Evolutionary conservation across 73 alveolate species (phyloP), one percentile per base, ranked within the genome.

Genomic region (Symbiodinium natans): DNA sequence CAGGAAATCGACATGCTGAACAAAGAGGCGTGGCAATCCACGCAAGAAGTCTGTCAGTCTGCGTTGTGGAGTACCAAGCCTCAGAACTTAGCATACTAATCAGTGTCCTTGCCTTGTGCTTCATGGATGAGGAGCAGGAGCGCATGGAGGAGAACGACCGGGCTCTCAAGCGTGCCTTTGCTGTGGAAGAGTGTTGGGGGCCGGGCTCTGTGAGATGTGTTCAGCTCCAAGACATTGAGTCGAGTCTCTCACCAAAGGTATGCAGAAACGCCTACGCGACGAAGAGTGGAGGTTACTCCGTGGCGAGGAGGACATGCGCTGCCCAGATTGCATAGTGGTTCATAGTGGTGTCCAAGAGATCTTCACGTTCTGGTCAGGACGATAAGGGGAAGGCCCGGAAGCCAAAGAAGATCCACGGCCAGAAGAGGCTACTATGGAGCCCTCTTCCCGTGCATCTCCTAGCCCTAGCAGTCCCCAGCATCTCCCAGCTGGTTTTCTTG

Each of bases 141-240:
- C 98, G 98, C 8, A 92, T 92, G 98, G 98, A 92, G 36, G 98
- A 92, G 75, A 92, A 92, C 42, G 98, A 92, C 33, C 98, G 98
- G 27, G 98, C 98, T 36, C 83, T 92, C 36, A 92, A 92, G 68
- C 90, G 97, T 71, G 11, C 3, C 97, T 68, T 40, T 83, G 94
- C 39, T 8, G 36, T 2, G 27, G 25, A 56, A 21, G 17, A 31
- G 25, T 7, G 31, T 17, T 19, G 87, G 54, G 46, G 86, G 41
- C 43, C 21, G 19, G 29, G 34, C 75, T 0, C 7, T n/a, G 43
- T 48, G 23, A 48, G 8, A 48, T 48, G 63, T 8, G 63, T 48
- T 8, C 17, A 17, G 63, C 63, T 48, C 63, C 8, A 48, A 48
- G n/a, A n/a, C n/a, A n/a, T n/a, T n/a, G n/a, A n/a, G n/a, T n/a